Base-by-base conservation (phyloP, 1,284 basidiomycete genomes). In the Stygiomarasmius scandens region DNA sequence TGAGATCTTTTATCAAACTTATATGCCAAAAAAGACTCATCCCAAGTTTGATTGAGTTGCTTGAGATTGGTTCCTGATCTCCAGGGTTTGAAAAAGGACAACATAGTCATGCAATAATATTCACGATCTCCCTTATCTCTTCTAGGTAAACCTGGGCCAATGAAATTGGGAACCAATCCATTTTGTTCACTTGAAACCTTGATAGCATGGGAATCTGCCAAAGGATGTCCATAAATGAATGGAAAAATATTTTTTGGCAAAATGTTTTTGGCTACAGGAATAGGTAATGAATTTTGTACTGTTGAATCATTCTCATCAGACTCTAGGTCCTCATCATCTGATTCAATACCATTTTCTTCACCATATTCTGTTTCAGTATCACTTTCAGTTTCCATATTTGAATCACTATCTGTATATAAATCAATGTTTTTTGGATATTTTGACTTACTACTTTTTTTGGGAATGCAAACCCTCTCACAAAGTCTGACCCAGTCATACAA, bases 341-440 rank as follows among this genome's bases (percentile, higher is more conserved):
- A 10, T 11, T 24, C 45, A 2, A 16, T 9, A 12, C 16, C 3
- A 3, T 12, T 19, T 44, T 49, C 61, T 52, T 68, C 66, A 63
- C 69, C 68, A n/a, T n/a, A n/a, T n/a, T n/a, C n/a, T n/a, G n/a
- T n/a, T n/a, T n/a, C n/a, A n/a, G n/a, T n/a, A n/a, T n/a, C n/a
- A n/a, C n/a, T n/a, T n/a, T n/a, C n/a, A n/a, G n/a, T n/a, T n/a
- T n/a, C n/a, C n/a, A n/a, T n/a, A n/a, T n/a, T n/a, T n/a, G n/a
- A n/a, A 27, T 58, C 20, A 32, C 59, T 63, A 61, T 68, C 65
- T 3, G 61, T 53, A 57, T 68, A 70, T 34, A 68, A 65, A 56
- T 71, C 69, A 38, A 52, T 48, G 11, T 68, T 22, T 34, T 67
- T 62, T 29, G 70, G 69, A 11, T 60, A 54, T 58, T 69, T 69